Base-by-base conservation (phyloP, 2,329 filamentous ascomycete species). In the Tricladium varicosporioides region DNA sequence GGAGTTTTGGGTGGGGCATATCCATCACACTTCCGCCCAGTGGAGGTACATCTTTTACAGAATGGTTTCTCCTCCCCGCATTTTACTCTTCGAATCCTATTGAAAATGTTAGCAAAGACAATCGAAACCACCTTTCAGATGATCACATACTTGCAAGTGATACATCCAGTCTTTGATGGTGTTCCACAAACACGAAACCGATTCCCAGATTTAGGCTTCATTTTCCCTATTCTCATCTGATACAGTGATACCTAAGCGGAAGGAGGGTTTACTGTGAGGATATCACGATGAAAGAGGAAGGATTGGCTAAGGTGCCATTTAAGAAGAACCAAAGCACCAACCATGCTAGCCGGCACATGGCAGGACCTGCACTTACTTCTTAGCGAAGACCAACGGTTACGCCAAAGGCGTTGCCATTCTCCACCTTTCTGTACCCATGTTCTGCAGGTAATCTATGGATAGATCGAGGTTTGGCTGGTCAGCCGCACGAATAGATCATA, bases 41-140 rank as follows among this genome's bases (percentile, higher is more conserved):
- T 69, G 0, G 61, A 65, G 10, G 65, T 67, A 54, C 67, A 69
- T 59, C 63, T 61, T 52, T 63, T 65, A 48, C 68, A 69, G 51
- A 64, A 65, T 11, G 68, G 68, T 46, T 67, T 67, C 16, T 65
- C 62, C 54, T 70, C 67, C 40, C 65, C 67, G 50, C 67, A 70
- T 47, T 70, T 70, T 14, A 70, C 65, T 56, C 67, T 59, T 40
- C 67, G 60, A 16, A 67, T 65, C 48, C 68, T 69, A 49, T 8
- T 27, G 43, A 42, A 5, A 32, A 40, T 4, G n/a, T 59, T n/a
- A 61, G 57, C 27, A n/a, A 22, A 16, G 45, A 13, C 7, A 31
- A 18, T 13, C 45, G 15, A 44, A 7, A 2, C 7, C 16, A 8
- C 13, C 15, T 31, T 46, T 19, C 19, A 19, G 36, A 40, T 32